These are phyloP conservation scores for Pyrenula aspistea DNA, from an alignment of 495 filamentous ascomycete genomes.

Conservation along the genomic window DNA sequence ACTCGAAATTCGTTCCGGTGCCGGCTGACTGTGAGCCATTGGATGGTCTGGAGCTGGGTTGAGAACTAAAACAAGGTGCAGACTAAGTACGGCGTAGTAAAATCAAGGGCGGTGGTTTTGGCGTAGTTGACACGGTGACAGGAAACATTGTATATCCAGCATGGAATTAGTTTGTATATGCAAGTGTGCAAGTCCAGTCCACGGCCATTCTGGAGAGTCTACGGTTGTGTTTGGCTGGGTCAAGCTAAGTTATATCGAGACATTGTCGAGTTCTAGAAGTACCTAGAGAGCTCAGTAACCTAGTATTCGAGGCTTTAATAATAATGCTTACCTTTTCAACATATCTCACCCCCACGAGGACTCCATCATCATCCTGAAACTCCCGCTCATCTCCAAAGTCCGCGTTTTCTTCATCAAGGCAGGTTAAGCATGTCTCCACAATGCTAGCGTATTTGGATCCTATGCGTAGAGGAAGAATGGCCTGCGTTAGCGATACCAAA, in stretches of 20 bases:
- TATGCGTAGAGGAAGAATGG: conserved; percentile 31
- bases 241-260: background rate
- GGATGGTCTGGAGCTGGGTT: no score
- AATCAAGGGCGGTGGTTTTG: no score
- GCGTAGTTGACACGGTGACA: no score
- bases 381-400: conserved; percentile 32
- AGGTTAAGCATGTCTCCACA: conserved; percentile 42
- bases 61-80: no score
- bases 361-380: conserved; percentile 37
- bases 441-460: conserved; percentile 35
- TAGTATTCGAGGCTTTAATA: background rate
- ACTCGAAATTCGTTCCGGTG: no score
- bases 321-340: conserved; percentile 29
- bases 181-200: no score
- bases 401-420: conserved; percentile 34
- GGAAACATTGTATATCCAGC: no score
- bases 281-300: background rate
- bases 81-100: no score
- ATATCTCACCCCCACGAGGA: conserved; percentile 35
- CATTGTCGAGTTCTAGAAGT: background rate
- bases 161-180: no score
- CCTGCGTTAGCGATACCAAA: conserved; percentile 25
- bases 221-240: no score
- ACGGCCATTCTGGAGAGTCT: no score
- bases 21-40: no score